Conservation (phyloP, 805 yeast species). For the Starmerella vitae region DNA sequence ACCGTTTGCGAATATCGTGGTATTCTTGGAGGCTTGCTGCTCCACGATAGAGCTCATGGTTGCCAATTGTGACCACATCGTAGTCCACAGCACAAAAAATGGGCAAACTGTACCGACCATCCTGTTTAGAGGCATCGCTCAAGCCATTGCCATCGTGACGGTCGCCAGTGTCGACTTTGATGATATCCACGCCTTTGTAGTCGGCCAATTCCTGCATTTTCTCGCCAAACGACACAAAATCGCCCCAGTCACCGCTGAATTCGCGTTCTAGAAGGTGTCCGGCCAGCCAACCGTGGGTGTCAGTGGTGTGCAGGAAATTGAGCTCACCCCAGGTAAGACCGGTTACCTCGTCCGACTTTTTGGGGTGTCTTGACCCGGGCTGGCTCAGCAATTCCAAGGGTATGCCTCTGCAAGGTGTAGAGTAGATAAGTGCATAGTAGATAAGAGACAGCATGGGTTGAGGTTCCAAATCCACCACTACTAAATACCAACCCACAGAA, state of each 20-base stretch:
- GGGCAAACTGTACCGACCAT: conserved; percentile 46
- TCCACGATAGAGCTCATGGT: conserved; percentile 71
- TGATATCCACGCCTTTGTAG: conserved; percentile 40
- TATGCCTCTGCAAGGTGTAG: too few relatives aligned
- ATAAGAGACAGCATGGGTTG: too few relatives aligned
- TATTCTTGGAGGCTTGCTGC: conserved; percentile 52
- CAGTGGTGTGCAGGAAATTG: conserved; percentile 88
- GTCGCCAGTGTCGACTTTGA: conserved; percentile 78
- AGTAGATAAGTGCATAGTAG: too few relatives aligned
- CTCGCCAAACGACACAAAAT: conserved; percentile 53
- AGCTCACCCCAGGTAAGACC: conserved; percentile 55
- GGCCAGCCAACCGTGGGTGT: conserved; percentile 90
- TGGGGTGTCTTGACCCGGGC: conserved; percentile 13
- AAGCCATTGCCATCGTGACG: conserved; percentile 89
- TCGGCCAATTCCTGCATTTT: conserved; percentile 38
- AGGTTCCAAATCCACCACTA: too few relatives aligned
- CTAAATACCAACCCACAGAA: too few relatives aligned
- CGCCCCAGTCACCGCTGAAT: conserved; percentile 75
- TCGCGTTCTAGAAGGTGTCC: conserved; percentile 67
- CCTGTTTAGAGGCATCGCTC: conserved; percentile 52
- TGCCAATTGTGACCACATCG: conserved; percentile 73
- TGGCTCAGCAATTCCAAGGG: too few relatives aligned
- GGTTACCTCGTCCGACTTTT: conserved; percentile 28
- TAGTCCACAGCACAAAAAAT: conserved; percentile 51
- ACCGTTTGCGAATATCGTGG: conserved; percentile 35